These are phyloP conservation scores for Xylaria longipes DNA, from an alignment of 495 filamentous ascomycete species.

Conservation along the genomic window DNA sequence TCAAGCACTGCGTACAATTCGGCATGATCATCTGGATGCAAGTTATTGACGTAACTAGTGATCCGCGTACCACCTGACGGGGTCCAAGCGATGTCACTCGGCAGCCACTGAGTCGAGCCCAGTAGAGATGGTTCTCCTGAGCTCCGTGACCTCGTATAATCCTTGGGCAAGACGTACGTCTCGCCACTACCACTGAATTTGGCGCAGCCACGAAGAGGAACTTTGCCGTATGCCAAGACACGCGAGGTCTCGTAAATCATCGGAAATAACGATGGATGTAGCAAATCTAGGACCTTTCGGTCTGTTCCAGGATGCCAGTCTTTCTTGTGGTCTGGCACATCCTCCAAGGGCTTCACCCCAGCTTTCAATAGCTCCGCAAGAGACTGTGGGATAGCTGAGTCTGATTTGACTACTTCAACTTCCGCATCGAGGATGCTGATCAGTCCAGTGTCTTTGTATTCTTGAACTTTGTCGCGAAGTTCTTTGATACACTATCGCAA, in stretches of 20 bases:
- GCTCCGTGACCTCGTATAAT: background rate
- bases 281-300: conserved; percentile 62
- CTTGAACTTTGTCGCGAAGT: background rate
- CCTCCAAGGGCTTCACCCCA: conserved; percentile 43
- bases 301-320: conserved; percentile 67
- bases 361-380: conserved; percentile 31
- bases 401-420: conserved; percentile 7
- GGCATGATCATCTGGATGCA: conserved; percentile 56
- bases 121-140: background rate
- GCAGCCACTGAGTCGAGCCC: conserved; percentile 60
- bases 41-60: conserved; percentile 70
- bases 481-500: conserved; percentile 7
- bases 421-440: conserved; percentile 8
- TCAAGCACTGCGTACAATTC: conserved; percentile 60
- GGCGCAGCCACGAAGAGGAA: conserved; percentile 52
- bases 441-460: background rate
- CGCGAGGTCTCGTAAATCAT: conserved; percentile 60
- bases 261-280: conserved; percentile 68
- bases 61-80: conserved; percentile 62
- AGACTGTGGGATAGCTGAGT: conserved; percentile 10
- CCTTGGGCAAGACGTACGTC: conserved; percentile 1
- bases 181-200: conserved; percentile 50
- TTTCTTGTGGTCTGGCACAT: conserved; percentile 52
- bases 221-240: conserved; percentile 47
- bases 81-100: conserved; percentile 57